phyloP scores from a whole-genome alignment of 2,329 filamentous ascomycete species.

The Nothophaeocryptopus gaeumannii region DNA sequence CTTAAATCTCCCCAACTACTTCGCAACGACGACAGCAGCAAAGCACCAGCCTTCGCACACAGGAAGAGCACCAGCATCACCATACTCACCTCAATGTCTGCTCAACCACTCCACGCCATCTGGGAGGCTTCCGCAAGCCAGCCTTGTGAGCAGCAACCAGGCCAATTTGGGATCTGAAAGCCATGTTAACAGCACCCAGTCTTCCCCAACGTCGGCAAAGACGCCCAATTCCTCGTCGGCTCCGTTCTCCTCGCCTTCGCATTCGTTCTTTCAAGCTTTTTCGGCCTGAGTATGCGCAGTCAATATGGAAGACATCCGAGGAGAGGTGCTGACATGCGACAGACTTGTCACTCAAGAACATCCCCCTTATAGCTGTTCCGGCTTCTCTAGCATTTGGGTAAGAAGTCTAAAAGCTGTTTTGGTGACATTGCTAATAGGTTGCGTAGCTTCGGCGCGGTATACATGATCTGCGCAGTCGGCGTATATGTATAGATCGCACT shows the following conservation, averaged over 20 bases:
- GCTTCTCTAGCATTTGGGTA: slow-evolving; percentile 90
- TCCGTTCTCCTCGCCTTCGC: slow-evolving; percentile 70
- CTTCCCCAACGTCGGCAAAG: slow-evolving; percentile 74
- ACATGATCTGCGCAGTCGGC: slow-evolving; percentile 98
- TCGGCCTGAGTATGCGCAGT: slow-evolving; percentile 72
- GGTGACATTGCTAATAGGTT: slow-evolving; percentile 14
- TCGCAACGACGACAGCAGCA: too few species aligned
- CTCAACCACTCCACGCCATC: slow-evolving; percentile 74
- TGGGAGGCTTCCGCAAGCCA: slow-evolving; percentile 90
- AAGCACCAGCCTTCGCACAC: too few species aligned
- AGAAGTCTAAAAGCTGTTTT: slow-evolving; percentile 34
- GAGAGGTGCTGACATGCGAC: slow-evolving; percentile 23
- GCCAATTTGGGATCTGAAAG: too few species aligned
- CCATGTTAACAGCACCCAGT: slow-evolving; percentile 35
- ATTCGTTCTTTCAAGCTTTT: slow-evolving; percentile 70
- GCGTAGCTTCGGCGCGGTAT: slow-evolving; percentile 82
- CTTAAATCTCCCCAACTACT: too few species aligned
- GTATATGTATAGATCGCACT: slow-evolving; percentile 76
- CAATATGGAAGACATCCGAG: background rate
- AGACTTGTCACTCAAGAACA: slow-evolving; percentile 79
- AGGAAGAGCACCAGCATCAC: too few species aligned
- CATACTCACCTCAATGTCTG: slow-evolving; percentile 56
- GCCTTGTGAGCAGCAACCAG: slow-evolving; percentile 51
- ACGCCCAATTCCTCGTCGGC: slow-evolving; percentile 77
- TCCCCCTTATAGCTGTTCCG: slow-evolving; percentile 76